phyloP scores from a whole-genome alignment of 805 yeast species.

The Saccharomycopsis sp. region DNA sequence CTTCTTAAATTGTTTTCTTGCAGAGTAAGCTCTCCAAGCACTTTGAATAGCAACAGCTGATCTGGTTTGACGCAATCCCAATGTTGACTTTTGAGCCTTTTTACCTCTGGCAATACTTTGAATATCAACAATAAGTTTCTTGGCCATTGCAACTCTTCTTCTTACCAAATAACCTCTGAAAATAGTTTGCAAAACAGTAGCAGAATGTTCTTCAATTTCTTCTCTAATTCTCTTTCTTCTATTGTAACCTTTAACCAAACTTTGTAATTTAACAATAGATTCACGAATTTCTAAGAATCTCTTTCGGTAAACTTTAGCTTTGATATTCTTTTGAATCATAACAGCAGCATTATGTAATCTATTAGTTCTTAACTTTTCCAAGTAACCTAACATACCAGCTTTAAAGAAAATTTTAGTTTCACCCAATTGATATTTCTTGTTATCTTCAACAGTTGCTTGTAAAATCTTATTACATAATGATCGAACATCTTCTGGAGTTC shows the following conservation, averaged over 20 bases:
- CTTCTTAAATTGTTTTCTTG: conserved; percentile 45
- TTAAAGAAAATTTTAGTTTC: conserved; percentile 91
- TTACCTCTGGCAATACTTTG: conserved; percentile 49
- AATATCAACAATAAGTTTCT: conserved; percentile 31
- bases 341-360: conserved; percentile 74
- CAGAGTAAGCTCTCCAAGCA: conserved; percentile 58
- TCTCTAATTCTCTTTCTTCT: conserved; percentile 48
- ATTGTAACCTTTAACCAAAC: conserved; percentile 54
- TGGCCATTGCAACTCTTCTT: conserved; percentile 27
- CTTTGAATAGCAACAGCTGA: conserved; percentile 74
- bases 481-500: conserved; percentile 49
- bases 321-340: conserved; percentile 76
- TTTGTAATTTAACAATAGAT: conserved; percentile 52
- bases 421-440: conserved; percentile 78
- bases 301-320: conserved; percentile 56
- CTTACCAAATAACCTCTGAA: conserved; percentile 50
- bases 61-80: conserved; percentile 42
- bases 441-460: conserved; percentile 54
- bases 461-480: conserved; percentile 66
- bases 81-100: conserved; percentile 44
- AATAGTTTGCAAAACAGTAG: conserved; percentile 62
- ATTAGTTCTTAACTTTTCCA: conserved; percentile 79
- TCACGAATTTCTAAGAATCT: conserved; percentile 47
- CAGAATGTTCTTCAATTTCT: conserved; percentile 55
- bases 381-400: conserved; percentile 91